Conservation (phyloP, 2,329 filamentous ascomycete species). For the Trichoderma arundinaceum region DNA sequence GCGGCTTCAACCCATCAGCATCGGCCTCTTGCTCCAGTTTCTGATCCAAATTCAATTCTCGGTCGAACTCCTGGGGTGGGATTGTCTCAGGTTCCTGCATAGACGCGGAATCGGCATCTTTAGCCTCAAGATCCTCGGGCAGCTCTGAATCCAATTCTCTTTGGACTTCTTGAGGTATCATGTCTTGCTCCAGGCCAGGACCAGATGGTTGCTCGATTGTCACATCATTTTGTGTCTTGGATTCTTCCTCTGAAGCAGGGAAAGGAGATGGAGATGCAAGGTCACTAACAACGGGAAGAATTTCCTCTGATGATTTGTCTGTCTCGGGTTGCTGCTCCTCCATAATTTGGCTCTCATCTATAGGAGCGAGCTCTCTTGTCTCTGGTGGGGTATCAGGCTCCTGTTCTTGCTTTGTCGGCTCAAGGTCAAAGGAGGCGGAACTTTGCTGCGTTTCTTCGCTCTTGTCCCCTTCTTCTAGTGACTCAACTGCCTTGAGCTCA, state of each 20-base stretch:
- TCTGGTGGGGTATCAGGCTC: constrained; percentile 33
- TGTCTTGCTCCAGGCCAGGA: constrained; percentile 38
- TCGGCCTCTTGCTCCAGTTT: constrained; percentile 16
- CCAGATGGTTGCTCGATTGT: constrained; percentile 35
- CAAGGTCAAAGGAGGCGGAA: constrained; percentile 26
- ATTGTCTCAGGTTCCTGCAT: constrained; percentile 41
- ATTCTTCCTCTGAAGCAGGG: constrained; percentile 22
- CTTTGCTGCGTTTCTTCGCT: constrained; percentile 43
- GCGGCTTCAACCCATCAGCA: not conserved
- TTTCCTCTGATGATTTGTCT: not conserved
- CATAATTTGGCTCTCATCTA: not conserved
- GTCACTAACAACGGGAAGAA: not conserved
- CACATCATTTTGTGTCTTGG: constrained; percentile 33
- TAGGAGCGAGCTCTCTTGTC: not conserved
- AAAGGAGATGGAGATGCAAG: not conserved
- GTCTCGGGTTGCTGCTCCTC: constrained; percentile 4
- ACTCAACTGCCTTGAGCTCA: constrained; percentile 5
- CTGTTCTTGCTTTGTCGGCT: constrained; percentile 34
- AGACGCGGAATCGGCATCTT: constrained; percentile 41
- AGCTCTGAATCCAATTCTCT: constrained; percentile 41
- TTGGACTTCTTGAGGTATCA: constrained; percentile 41
- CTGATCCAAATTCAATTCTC: not conserved
- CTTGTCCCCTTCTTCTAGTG: constrained; percentile 44
- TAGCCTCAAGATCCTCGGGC: constrained; percentile 45
- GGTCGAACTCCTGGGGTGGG: constrained; percentile 20